Evolutionary conservation across 2,329 filamentous ascomycete genomes (phyloP).

Genomic region (Blastomyces gilchristii): DNA sequence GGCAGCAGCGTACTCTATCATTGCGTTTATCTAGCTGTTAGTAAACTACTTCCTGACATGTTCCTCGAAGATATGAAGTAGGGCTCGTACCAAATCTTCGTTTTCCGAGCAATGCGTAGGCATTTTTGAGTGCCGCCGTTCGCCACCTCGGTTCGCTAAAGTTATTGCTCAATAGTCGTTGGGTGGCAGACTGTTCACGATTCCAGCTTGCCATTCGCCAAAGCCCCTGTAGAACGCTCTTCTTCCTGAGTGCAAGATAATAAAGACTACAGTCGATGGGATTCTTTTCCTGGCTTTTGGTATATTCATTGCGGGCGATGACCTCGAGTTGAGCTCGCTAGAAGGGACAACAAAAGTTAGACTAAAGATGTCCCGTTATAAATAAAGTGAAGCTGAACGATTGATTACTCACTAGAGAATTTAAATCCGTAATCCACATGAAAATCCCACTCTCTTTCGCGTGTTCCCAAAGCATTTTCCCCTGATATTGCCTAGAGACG

Average conservation of each 20-base stretch:
- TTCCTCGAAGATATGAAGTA: not conserved
- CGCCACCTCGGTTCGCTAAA: constrained; percentile 81
- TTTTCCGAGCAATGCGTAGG: constrained; percentile 86
- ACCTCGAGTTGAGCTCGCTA: constrained; percentile 71
- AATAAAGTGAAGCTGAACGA: not conserved
- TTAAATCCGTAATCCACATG: constrained; percentile 79
- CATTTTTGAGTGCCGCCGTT: constrained; percentile 86
- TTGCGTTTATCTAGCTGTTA: constrained; percentile 3
- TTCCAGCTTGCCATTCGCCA: constrained; percentile 94
- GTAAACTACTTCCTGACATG: constrained; percentile 6
- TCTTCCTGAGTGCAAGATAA: constrained; percentile 85
- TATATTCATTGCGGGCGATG: constrained; percentile 90
- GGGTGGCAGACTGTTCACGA: constrained; percentile 70
- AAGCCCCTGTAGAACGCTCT: constrained; percentile 75
- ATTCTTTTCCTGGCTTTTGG: constrained; percentile 74
- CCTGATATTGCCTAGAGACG: constrained; percentile 67
- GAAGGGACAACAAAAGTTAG: constrained; percentile 16
- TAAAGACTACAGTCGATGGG: constrained; percentile 84
- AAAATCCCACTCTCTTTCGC: constrained; percentile 82
- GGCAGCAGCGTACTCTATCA: constrained; percentile 75
- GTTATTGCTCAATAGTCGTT: constrained; percentile 74
- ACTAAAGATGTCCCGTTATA: not conserved
- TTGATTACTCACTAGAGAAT: constrained; percentile 55
- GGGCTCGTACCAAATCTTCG: constrained; percentile 62
- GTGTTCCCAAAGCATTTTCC: constrained; percentile 71